Evolutionary conservation across 1,139 yeast genomes (phyloP).

Genomic region (Insectozyma bohioensis): DNA sequence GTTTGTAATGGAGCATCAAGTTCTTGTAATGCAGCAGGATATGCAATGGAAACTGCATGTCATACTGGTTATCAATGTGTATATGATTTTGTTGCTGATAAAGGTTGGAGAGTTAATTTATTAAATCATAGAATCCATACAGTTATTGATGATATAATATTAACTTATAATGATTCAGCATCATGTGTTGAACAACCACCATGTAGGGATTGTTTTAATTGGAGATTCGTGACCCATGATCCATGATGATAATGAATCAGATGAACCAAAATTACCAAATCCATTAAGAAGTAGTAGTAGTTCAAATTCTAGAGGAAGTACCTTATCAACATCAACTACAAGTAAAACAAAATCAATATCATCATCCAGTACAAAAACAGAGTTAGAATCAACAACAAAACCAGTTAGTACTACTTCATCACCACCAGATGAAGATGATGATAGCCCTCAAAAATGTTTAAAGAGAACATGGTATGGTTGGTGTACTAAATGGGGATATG

Average conservation of each 20-base stretch:
- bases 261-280: constrained; percentile 40
- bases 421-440: too few relatives aligned
- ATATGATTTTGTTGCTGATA: constrained; percentile 85
- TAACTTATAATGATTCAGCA: constrained; percentile 75
- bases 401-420: too few relatives aligned
- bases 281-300: constrained; percentile 25
- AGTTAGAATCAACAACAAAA: constrained; percentile 22
- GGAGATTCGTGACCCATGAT: constrained; percentile 76
- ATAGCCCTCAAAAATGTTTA: constrained; percentile 42
- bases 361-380: constrained; percentile 12
- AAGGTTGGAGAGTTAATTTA: constrained; percentile 89
- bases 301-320: too few relatives aligned
- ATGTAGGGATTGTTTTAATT: constrained; percentile 85
- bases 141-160: constrained; percentile 80
- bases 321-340: constrained; percentile 6
- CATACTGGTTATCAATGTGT: constrained; percentile 89
- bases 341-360: constrained; percentile 2
- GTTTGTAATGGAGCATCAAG: constrained; percentile 95
- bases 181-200: constrained; percentile 73
- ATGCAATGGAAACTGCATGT: constrained; percentile 96
- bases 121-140: constrained; percentile 89
- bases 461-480: constrained; percentile 50
- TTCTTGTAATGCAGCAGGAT: constrained; percentile 87
- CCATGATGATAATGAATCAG: constrained; percentile 41
- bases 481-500: constrained; percentile 41